Base-by-base conservation (phyloP, 176 grass and related monocot genomes). In the Carex littledalei region DNA sequence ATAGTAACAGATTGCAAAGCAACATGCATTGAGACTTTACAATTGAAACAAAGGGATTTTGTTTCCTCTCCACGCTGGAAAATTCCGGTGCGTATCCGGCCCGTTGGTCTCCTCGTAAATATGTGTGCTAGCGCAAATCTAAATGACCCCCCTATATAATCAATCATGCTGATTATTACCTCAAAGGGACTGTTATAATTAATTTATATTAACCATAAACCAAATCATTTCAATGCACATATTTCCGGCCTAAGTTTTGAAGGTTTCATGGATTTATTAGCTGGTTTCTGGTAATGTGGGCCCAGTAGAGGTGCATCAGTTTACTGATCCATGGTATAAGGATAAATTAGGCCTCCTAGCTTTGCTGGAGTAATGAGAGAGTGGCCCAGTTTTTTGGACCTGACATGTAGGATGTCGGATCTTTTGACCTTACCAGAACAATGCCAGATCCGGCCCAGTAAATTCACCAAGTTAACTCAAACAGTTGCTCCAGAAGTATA, bases 251-350 rank as follows among this genome's bases (percentile, higher is more conserved):
- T 1, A 67, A 32, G 4, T 0, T 29, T 14, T 22, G 35, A 56
- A 31, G 6, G 56, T 57, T 55, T 57, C 26, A 78, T 78, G 74
- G 52, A 78, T 34, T 57, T 57, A 57, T 78, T 78, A 78, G 52
- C 52, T 78, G 74, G 49, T 57, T 56, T 78, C 14, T 31, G 50
- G 74, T 78, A 57, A 78, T 78, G 74, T 78, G 74, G 74, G 52
- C 52, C 52, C 21, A 52, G 26, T 78, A 76, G 20, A 53, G 14
- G 0, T 56, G 47, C 26, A 78, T 17, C 24, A 18, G 13, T 78
- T 78, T 56, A 31, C 50, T 18, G 52, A 78, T 11, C 6, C 6
- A 57, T 78, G 50, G 17, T 57, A 57, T 78, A 78, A 11, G 68
- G 68, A 12, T 55, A 2, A 31, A 78, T 54, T 76, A 78, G 24